Evolutionary conservation across 225 moss, liverwort and hornwort species (phyloP).

Genomic region (Anthoceros angustus): DNA sequence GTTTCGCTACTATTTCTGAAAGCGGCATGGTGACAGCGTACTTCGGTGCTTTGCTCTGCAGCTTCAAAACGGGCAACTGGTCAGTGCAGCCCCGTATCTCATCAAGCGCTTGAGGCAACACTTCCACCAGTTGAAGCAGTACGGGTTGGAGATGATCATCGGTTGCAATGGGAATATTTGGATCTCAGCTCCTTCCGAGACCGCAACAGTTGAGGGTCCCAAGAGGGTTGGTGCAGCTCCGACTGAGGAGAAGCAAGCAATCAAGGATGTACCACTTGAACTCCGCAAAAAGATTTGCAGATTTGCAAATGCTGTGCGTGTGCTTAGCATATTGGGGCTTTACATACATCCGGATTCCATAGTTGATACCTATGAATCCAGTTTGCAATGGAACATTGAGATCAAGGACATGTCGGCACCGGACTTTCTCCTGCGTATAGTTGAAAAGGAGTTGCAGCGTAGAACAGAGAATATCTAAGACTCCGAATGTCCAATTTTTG

Average conservation of each 20-base stretch:
- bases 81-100: constrained; percentile 72
- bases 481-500: background rate
- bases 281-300: constrained; percentile 70
- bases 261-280: constrained; percentile 33
- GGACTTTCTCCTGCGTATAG: constrained; percentile 50
- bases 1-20: background rate
- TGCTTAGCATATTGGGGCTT: constrained; percentile 59
- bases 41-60: constrained; percentile 16
- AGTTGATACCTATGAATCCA: constrained; percentile 54
- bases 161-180: constrained; percentile 95
- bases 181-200: constrained; percentile 39
- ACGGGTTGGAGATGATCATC: constrained; percentile 59
- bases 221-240: background rate
- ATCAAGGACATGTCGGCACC: constrained; percentile 51
- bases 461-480: constrained; percentile 18
- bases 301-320: constrained; percentile 64
- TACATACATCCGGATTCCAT: constrained; percentile 56
- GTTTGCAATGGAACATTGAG: constrained; percentile 36
- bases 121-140: constrained; percentile 75
- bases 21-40: background rate
- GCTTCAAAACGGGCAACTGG: constrained; percentile 82
- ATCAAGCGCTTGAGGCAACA: constrained; percentile 91
- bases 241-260: constrained; percentile 7
- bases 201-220: constrained; percentile 15
- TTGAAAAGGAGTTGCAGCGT: constrained; percentile 56